Base-by-base conservation (phyloP, 441 rosid species). In the Aleurites moluccanus region DNA sequence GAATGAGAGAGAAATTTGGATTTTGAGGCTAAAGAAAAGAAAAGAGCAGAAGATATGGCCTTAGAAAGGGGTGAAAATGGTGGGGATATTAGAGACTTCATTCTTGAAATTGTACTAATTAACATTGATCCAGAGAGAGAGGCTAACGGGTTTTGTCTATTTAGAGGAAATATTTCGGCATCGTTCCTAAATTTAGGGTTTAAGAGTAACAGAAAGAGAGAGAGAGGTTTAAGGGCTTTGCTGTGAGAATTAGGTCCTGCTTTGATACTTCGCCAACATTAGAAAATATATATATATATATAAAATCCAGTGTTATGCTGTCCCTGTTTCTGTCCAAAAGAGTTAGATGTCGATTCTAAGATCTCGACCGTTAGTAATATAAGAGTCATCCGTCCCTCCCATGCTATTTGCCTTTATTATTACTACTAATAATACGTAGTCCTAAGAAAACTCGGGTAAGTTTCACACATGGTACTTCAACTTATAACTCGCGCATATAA, bases 31-130 rank as follows among this genome's bases (percentile, higher is more conserved):
- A 70, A 50, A 44, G 66, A 76, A 11, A 42, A 28, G 62, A 64
- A 30, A 40, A 76, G 59, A 40, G 73, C 45, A 33, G 73, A 63
- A 75, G 78, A 62, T 0, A 76, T 33, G 52, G 72, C 33, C 64
- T 79, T 86, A 60, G 72, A 72, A 38, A 75, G 50, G 2, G 87
- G 70, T 23, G 80, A 78, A 55, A 84, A 62, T 56, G 79, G 64
- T 49, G 87, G 83, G 73, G 72, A 30, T 18, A 83, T 35, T 14
- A 87, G 74, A 18, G 77, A 75, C 70, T 84, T 82, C 88, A 85
- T 88, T 50, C 79, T 81, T 30, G 80, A 66, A 69, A 87, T 42
- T 15, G 80, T 73, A 35, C 38, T 35, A 14, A 81, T 75, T 71
- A 70, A 77, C 87, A 86, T 66, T 10, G 38, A 35, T 35, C 1